phyloP scores from a whole-genome alignment of 208 protist genomes.

The Crithidia fasciculata region DNA sequence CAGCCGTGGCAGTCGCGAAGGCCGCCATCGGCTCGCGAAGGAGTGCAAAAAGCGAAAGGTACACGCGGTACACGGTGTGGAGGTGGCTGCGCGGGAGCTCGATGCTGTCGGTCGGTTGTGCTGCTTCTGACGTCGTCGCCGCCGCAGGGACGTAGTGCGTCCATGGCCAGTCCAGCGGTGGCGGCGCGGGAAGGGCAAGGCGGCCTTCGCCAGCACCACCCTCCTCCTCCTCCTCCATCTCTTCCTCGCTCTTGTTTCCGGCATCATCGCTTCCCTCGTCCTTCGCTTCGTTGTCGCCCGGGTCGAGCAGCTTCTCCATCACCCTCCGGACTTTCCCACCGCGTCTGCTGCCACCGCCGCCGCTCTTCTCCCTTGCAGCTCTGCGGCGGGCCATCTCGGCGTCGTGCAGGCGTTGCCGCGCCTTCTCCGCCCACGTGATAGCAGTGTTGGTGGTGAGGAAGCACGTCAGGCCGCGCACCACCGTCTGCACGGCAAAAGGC shows the following conservation, averaged over 20 bases:
- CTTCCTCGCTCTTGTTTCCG: slow-evolving; percentile 21
- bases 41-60: slow-evolving; percentile 73
- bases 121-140: not conserved
- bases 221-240: slow-evolving; percentile 12
- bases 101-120: slow-evolving; percentile 16
- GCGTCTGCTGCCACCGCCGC: not conserved
- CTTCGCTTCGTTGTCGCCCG: not conserved
- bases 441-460: slow-evolving; percentile 73
- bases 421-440: slow-evolving; percentile 43
- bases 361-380: not conserved
- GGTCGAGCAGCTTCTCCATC: slow-evolving; percentile 5
- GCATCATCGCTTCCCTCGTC: not conserved
- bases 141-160: slow-evolving; percentile 18
- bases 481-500: slow-evolving; percentile 48
- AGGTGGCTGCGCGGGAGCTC: slow-evolving; percentile 79
- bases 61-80: slow-evolving; percentile 81
- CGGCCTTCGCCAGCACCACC: slow-evolving; percentile 18
- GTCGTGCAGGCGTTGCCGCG: slow-evolving; percentile 29
- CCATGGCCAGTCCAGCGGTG: slow-evolving; percentile 43
- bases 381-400: slow-evolving; percentile 27
- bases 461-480: slow-evolving; percentile 65
- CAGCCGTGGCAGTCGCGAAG: slow-evolving; percentile 33
- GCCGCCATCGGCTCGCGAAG: slow-evolving; percentile 76
- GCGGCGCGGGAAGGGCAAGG: slow-evolving; percentile 13
- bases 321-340: not conserved